phyloP scores from a whole-genome alignment of 2,329 filamentous ascomycete genomes.

The Diaporthe helianthi region DNA sequence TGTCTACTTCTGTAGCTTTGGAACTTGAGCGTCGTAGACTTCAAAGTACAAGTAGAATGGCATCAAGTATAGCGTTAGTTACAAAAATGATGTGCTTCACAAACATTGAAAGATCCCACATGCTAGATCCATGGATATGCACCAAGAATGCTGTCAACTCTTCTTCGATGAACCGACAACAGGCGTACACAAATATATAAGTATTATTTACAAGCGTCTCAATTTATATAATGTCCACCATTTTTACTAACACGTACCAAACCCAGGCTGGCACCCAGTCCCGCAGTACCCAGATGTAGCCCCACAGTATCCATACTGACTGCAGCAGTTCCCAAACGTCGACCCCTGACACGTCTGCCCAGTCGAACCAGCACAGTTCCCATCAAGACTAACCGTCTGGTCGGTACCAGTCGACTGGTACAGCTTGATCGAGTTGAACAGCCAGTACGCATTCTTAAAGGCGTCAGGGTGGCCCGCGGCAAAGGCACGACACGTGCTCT shows the following conservation, averaged over 20 bases:
- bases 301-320: constrained; percentile 12
- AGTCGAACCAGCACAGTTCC: constrained; percentile 8
- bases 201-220: background rate
- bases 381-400: background rate
- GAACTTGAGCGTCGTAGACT: background rate
- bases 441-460: constrained; percentile 66
- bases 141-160: too few relatives aligned
- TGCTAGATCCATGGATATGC: too few relatives aligned
- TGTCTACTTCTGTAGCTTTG: background rate
- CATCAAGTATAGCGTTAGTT: too few relatives aligned
- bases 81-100: background rate
- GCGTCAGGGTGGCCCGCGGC: constrained; percentile 63
- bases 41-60: too few relatives aligned
- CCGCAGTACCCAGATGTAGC: background rate
- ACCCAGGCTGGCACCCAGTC: background rate
- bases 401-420: constrained; percentile 39
- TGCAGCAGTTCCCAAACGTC: constrained; percentile 10
- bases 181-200: background rate
- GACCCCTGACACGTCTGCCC: constrained; percentile 16
- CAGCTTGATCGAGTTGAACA: constrained; percentile 54
- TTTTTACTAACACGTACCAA: background rate
- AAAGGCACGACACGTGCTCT: constrained; percentile 56
- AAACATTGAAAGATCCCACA: background rate
- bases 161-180: background rate
- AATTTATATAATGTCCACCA: background rate